These are phyloP conservation scores for Saksenaea oblongispora DNA, from an alignment of 371 early-diverging fungal genomes.

Conservation along the genomic window DNA sequence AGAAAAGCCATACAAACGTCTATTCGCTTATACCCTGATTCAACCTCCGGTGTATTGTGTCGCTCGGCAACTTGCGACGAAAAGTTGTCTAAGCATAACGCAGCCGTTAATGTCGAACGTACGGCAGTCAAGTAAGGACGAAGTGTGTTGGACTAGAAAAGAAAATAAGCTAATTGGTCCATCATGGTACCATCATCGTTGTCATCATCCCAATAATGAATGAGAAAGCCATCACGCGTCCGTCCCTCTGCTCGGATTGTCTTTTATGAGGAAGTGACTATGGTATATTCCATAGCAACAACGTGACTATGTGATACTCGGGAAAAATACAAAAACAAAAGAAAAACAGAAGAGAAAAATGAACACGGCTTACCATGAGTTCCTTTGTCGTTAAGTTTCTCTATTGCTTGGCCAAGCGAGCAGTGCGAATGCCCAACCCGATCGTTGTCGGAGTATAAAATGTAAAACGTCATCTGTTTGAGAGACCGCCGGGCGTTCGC, in stretches of 20 bases:
- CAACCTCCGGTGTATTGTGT: conserved; percentile 98
- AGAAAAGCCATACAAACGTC: background rate
- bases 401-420: background rate
- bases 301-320: too few relatives aligned
- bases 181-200: background rate
- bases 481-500: background rate
- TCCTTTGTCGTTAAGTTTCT: background rate
- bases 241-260: background rate
- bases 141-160: conserved; percentile 89
- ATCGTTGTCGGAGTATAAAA: background rate
- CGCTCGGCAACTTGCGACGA: conserved; percentile 96
- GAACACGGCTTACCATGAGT: background rate
- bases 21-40: conserved; percentile 88
- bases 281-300: too few relatives aligned
- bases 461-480: conserved; percentile 1
- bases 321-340: background rate
- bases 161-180: background rate
- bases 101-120: conserved; percentile 91
- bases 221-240: too few relatives aligned
- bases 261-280: background rate
- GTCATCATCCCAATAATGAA: background rate
- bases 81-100: conserved; percentile 96
- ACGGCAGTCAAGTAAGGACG: conserved; percentile 96
- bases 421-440: background rate
- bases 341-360: background rate